Evolutionary conservation across 768 basidiomycete species (phyloP).

Genomic region (Coprinopsis strossmayeri): DNA sequence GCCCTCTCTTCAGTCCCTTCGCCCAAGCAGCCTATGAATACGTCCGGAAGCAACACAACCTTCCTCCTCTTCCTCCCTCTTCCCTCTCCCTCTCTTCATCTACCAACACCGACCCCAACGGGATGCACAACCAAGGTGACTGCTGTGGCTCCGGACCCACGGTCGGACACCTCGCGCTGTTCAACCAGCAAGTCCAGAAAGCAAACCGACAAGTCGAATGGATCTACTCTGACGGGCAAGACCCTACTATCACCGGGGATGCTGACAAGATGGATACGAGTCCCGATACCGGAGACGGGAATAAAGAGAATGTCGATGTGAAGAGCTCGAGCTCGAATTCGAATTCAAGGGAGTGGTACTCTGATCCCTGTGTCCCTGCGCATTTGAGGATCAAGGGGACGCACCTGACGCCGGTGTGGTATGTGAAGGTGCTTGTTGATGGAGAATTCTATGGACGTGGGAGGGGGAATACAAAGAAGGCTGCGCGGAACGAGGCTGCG

Average conservation of each 20-base stretch:
- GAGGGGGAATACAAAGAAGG: conserved; percentile 69
- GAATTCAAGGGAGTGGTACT: conserved; percentile 13
- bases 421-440: conserved; percentile 56
- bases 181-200: conserved; percentile 74
- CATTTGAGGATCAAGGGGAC: conserved; percentile 32
- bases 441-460: conserved; percentile 56
- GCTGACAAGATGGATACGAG: background rate
- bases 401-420: conserved; percentile 74
- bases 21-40: conserved; percentile 51
- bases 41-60: conserved; percentile 62
- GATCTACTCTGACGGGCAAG: conserved; percentile 45
- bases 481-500: conserved; percentile 76
- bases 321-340: too few relatives aligned
- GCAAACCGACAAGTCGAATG: conserved; percentile 56
- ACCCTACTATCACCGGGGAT: background rate
- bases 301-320: too few relatives aligned
- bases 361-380: conserved; percentile 15
- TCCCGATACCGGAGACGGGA: too few relatives aligned
- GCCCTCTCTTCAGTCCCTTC: conserved; percentile 58
- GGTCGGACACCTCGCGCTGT: conserved; percentile 66
- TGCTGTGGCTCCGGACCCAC: conserved; percentile 22
- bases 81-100: background rate
- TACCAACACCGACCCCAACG: conserved; percentile 9
- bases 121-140: conserved; percentile 7
- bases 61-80: conserved; percentile 38